Conservation (phyloP, 805 yeast species). For the Wickerhamiella cacticola region DNA sequence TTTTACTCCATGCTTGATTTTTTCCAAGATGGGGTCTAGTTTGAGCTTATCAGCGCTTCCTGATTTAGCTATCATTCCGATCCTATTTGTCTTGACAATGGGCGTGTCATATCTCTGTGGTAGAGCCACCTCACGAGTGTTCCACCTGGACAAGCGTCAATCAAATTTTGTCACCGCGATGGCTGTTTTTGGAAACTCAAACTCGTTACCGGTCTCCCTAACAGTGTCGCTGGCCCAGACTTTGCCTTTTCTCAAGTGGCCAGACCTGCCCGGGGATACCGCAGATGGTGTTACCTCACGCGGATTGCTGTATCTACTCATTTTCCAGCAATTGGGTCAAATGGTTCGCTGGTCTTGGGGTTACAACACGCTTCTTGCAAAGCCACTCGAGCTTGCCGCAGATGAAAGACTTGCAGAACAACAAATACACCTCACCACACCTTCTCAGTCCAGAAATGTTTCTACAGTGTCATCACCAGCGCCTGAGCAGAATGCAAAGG, state of each 20-base stretch:
- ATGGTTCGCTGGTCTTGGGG: constrained; percentile 63
- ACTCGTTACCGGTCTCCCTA: constrained; percentile 85
- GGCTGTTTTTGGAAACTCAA: constrained; percentile 94
- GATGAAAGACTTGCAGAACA: constrained; percentile 12
- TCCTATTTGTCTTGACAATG: constrained; percentile 74
- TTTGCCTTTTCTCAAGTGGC: constrained; percentile 48
- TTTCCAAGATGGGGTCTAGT: constrained; percentile 58
- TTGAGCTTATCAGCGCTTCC: constrained; percentile 63
- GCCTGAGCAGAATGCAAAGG: background rate
- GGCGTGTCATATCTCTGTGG: constrained; percentile 60
- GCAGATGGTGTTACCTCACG: constrained; percentile 49
- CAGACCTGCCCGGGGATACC: constrained; percentile 41
- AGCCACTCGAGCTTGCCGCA: constrained; percentile 24
- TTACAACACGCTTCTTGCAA: constrained; percentile 45
- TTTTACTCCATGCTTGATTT: constrained; percentile 91
- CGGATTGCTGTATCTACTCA: constrained; percentile 47
- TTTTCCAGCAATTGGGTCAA: constrained; percentile 58
- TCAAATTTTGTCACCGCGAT: constrained; percentile 88
- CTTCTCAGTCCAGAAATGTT: background rate
- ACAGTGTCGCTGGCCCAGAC: constrained; percentile 56
- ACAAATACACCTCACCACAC: too few relatives aligned
- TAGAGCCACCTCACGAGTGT: constrained; percentile 37
- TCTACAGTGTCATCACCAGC: background rate
- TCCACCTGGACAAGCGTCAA: constrained; percentile 59
- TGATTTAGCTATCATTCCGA: constrained; percentile 75